Evolutionary conservation across 306 rosid species (phyloP).

Genomic region (Castanea mollissima): DNA sequence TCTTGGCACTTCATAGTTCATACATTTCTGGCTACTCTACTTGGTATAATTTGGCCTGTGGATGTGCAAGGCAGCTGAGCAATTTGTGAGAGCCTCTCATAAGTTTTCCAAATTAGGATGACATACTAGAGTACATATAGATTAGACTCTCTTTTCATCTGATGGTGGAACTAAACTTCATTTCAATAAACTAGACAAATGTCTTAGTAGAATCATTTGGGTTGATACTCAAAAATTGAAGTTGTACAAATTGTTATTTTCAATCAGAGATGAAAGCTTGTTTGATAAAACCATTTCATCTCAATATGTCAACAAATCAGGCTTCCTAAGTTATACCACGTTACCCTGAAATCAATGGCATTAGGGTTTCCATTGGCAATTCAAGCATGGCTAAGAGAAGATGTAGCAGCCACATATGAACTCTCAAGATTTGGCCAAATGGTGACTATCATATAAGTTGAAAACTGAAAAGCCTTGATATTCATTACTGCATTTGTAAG

Average conservation of each 20-base stretch:
- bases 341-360: too few relatives aligned
- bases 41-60: not conserved
- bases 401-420: too few relatives aligned
- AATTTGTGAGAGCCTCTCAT: not conserved
- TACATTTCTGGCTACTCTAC: too few relatives aligned
- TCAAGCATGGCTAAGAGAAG: too few relatives aligned
- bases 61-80: not conserved
- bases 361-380: too few relatives aligned
- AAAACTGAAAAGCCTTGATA: too few relatives aligned
- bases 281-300: too few relatives aligned
- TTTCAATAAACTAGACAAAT: not conserved
- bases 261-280: not conserved
- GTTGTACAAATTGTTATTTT: not conserved
- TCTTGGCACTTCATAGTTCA: not conserved
- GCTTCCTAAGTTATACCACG: too few relatives aligned
- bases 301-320: too few relatives aligned
- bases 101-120: not conserved
- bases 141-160: not conserved
- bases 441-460: too few relatives aligned
- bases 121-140: not conserved
- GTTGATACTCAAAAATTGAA: not conserved
- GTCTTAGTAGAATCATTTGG: not conserved
- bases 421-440: too few relatives aligned
- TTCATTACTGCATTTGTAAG: too few relatives aligned
- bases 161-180: not conserved